phyloP scores from a whole-genome alignment of 345 rosid genomes.

The Eucalyptus erythrocorys region DNA sequence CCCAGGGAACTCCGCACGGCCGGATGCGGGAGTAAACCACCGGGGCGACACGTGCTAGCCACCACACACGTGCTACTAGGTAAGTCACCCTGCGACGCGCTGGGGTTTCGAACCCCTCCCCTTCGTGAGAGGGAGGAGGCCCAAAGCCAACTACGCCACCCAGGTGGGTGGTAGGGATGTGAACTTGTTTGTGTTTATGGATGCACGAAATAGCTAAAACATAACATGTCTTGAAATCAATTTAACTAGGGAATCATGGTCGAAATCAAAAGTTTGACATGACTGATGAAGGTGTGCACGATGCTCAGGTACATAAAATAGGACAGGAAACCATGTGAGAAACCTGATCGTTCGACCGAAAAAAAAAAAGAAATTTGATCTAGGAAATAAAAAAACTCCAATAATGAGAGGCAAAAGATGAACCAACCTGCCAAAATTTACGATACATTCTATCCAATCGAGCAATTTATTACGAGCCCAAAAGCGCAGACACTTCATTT shows the following conservation, averaged over 20 bases:
- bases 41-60: no score
- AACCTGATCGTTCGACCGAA: background rate
- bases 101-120: no score
- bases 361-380: background rate
- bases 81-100: no score
- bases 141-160: no score
- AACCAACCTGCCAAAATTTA: background rate
- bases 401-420: background rate
- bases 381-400: background rate
- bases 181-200: background rate
- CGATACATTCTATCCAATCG: background rate
- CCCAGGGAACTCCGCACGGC: no score
- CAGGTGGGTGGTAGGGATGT: no score
- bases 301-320: background rate
- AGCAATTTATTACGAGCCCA: background rate
- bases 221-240: background rate
- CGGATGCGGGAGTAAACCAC: no score
- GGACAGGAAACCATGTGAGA: background rate
- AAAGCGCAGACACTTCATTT: background rate
- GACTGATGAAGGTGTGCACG: background rate
- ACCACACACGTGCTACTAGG: no score
- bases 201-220: background rate
- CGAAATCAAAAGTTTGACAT: background rate
- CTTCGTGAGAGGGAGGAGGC: no score
- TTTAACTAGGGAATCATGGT: background rate